These are phyloP conservation scores for Spatholobus suberectus DNA, from an alignment of 306 rosid species.

Conservation along the genomic window DNA sequence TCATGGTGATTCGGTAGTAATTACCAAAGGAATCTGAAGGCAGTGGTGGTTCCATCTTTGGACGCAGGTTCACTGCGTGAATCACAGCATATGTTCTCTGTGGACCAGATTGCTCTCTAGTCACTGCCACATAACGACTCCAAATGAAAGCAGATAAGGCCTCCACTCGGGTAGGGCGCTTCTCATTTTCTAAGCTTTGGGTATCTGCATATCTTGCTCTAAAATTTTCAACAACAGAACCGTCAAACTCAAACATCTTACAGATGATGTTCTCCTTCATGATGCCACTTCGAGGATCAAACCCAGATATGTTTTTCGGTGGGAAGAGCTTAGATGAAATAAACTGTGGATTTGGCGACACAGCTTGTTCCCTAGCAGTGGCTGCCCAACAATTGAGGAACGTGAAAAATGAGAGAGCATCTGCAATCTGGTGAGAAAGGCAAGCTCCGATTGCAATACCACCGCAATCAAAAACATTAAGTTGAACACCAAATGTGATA, in stretches of 20 bases:
- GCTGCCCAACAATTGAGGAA: conserved; percentile 60
- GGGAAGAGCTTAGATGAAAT: conserved; percentile 62
- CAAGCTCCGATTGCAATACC: conserved; percentile 62
- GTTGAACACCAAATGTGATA: conserved; percentile 55
- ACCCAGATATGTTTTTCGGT: conserved; percentile 44
- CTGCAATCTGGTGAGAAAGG: conserved; percentile 65
- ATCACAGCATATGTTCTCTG: conserved; percentile 27
- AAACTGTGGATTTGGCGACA: conserved; percentile 44
- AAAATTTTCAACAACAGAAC: conserved; percentile 49
- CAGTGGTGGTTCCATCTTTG: conserved; percentile 54
- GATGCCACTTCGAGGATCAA: conserved; percentile 43
- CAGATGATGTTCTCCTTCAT: conserved; percentile 45
- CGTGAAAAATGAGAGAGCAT: conserved; percentile 51
- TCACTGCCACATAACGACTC: conserved; percentile 57
- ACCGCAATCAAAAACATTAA: conserved; percentile 60
- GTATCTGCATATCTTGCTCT: conserved; percentile 35
- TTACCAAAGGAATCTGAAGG: conserved; percentile 51
- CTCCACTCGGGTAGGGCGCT: conserved; percentile 61
- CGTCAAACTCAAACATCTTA: conserved; percentile 60
- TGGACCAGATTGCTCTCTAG: conserved; percentile 1
- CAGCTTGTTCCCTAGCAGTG: conserved; percentile 14
- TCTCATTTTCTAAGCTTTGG: neutral
- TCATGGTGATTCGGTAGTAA: conserved; percentile 37
- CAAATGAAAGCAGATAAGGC: conserved; percentile 66
- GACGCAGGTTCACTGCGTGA: conserved; percentile 63